Evolutionary conservation across 208 protist species (phyloP).

Genomic region (Crithidia acanthocephali): DNA sequence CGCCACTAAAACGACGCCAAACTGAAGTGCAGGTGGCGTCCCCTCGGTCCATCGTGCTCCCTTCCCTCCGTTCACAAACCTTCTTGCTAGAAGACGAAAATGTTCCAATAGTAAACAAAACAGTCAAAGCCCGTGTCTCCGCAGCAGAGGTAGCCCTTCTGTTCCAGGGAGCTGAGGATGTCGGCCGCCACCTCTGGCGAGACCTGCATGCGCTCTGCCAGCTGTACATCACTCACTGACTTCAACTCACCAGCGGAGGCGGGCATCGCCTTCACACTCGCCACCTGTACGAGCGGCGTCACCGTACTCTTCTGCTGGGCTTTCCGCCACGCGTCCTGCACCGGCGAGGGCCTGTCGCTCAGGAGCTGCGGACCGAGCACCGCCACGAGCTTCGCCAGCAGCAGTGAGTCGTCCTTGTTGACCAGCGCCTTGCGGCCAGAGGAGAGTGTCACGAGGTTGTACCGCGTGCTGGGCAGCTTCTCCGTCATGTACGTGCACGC

Average conservation of each 20-base stretch:
- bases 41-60: too few species aligned
- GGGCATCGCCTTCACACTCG: slow-evolving; percentile 49
- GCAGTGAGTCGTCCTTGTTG: slow-evolving; percentile 58
- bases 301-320: background rate
- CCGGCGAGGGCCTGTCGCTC: slow-evolving; percentile 9
- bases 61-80: too few species aligned
- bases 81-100: slow-evolving; percentile 67
- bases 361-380: slow-evolving; percentile 70
- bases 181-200: slow-evolving; percentile 61
- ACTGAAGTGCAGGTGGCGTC: too few species aligned
- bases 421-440: slow-evolving; percentile 80
- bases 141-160: slow-evolving; percentile 67
- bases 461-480: slow-evolving; percentile 39
- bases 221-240: slow-evolving; percentile 67
- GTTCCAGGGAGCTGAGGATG: slow-evolving; percentile 53
- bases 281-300: slow-evolving; percentile 21
- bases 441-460: slow-evolving; percentile 61
- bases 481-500: slow-evolving; percentile 60
- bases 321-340: slow-evolving; percentile 22
- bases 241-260: slow-evolving; percentile 32
- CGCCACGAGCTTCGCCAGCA: slow-evolving; percentile 51
- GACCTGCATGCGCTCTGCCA: slow-evolving; percentile 61
- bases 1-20: too few species aligned
- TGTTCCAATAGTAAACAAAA: slow-evolving; percentile 81
- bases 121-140: slow-evolving; percentile 77